A percentile compares a stretch with the other conserved stretches of the same genome.
phyloP scores from a whole-genome alignment of 2,329 filamentous ascomycete species.

The Calonectria hongkongensis region DNA sequence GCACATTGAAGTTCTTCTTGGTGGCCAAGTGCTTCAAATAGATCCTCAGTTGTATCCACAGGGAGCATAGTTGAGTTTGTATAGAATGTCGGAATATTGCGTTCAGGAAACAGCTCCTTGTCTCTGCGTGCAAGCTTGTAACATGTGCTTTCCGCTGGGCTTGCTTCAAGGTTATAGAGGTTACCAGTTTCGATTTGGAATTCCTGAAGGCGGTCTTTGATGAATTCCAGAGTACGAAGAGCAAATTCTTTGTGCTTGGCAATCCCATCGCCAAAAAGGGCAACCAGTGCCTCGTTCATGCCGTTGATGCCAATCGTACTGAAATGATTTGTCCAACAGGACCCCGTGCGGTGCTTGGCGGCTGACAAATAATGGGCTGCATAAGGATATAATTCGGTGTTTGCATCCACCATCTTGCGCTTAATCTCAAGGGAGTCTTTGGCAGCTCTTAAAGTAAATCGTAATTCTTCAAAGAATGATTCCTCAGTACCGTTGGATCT shows the following conservation, averaged over 20 bases:
- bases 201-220: constrained; percentile 47
- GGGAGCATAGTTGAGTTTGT: constrained; percentile 54
- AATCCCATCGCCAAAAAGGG: constrained; percentile 39
- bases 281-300: constrained; percentile 46
- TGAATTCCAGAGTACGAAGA: constrained; percentile 43
- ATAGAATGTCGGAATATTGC: constrained; percentile 43
- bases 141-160: constrained; percentile 51
- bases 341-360: constrained; percentile 50
- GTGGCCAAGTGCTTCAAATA: constrained; percentile 48
- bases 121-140: constrained; percentile 50
- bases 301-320: constrained; percentile 52
- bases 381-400: constrained; percentile 46
- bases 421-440: constrained; percentile 52
- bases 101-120: constrained; percentile 43
- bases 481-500: constrained; percentile 39
- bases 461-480: constrained; percentile 41
- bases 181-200: constrained; percentile 49
- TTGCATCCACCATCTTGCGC: constrained; percentile 44
- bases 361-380: constrained; percentile 47
- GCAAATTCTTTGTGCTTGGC: constrained; percentile 37
- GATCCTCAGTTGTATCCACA: constrained; percentile 48
- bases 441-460: constrained; percentile 40
- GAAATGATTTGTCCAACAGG: constrained; percentile 52
- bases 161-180: constrained; percentile 50
- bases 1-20: constrained; percentile 50